Percentiles rank a stretch among this genome's conserved stretches.
Evolutionary conservation across 257 asterid species (phyloP).

Genomic region (Echium plantagineum): DNA sequence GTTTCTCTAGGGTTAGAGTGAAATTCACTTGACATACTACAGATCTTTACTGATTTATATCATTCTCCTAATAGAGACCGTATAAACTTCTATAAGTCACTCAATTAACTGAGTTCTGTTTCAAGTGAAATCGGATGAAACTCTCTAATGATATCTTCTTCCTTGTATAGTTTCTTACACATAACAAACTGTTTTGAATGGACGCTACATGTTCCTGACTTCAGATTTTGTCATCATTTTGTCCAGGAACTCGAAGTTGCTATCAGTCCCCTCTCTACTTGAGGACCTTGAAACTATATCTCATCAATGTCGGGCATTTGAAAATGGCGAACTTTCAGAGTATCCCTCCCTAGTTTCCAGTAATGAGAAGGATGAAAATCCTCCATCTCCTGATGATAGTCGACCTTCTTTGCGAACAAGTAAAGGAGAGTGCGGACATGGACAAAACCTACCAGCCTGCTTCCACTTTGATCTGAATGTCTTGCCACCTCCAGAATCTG

Average conservation of each 20-base stretch:
- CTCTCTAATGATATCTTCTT: not conserved
- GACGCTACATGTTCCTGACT: not conserved
- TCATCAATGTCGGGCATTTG: conserved; percentile 1
- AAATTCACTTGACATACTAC: too few relatives aligned
- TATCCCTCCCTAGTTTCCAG: not conserved
- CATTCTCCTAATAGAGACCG: too few relatives aligned
- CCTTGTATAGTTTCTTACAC: not conserved
- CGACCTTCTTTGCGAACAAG: not conserved
- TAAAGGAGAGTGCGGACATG: not conserved
- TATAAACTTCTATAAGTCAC: too few relatives aligned
- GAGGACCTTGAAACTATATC: conserved; percentile 13
- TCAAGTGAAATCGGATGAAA: not conserved
- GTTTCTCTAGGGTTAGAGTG: not conserved
- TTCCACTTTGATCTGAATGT: conserved; percentile 21
- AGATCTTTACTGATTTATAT: too few relatives aligned
- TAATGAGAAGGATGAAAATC: not conserved
- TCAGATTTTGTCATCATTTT: not conserved
- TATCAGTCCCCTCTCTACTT: conserved; percentile 14
- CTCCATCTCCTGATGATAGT: not conserved
- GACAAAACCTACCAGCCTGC: not conserved
- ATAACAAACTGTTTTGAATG: not conserved
- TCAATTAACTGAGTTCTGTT: not conserved
- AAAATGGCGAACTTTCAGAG: not conserved
- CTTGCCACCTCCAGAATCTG: conserved; percentile 15
- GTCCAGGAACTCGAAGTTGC: conserved; percentile 19